A percentile compares a stretch with the other conserved stretches of the same genome.
These are phyloP conservation scores for Gymnopus androsaceus DNA, from an alignment of 1,284 basidiomycete genomes.

Conservation along the genomic window DNA sequence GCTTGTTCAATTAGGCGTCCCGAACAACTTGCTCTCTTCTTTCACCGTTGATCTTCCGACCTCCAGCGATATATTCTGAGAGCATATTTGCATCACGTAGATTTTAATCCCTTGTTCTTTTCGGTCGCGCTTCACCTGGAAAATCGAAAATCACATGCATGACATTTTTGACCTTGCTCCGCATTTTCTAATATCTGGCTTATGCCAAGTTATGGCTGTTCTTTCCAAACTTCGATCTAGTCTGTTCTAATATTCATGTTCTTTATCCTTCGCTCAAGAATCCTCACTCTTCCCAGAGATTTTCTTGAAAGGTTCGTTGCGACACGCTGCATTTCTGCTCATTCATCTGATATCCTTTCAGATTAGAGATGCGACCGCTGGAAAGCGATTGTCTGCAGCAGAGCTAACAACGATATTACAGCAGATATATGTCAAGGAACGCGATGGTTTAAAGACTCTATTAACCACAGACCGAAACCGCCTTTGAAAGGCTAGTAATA, in stretches of 20 bases:
- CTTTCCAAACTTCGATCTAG: constrained; percentile 5
- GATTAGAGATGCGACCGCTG: constrained; percentile 7
- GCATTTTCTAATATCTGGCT: not conserved
- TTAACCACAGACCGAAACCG: constrained; percentile 67
- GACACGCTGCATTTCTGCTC: not conserved
- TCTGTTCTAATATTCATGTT: constrained; percentile 4
- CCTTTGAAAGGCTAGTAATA: constrained; percentile 55
- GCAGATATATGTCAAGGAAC: constrained; percentile 55
- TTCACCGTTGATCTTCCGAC: too few species aligned
- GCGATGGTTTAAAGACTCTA: constrained; percentile 62
- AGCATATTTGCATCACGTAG: too few species aligned
- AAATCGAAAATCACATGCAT: not conserved
- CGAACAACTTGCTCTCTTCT: too few species aligned
- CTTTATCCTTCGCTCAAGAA: constrained; percentile 3
- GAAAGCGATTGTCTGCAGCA: constrained; percentile 34
- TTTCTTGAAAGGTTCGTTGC: constrained; percentile 1
- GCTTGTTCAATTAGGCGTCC: too few species aligned
- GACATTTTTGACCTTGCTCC: not conserved
- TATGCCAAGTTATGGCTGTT: constrained; percentile 10
- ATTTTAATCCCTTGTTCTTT: too few species aligned
- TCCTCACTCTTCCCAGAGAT: constrained; percentile 4
- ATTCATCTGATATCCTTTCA: not conserved
- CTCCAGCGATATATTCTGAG: too few species aligned
- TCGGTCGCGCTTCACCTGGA: too few species aligned
- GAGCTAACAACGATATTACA: constrained; percentile 53